A percentile compares a stretch with the other conserved stretches of the same genome.
Conservation (phyloP, 495 filamentous ascomycete species). For the Neurospora sp. region DNA sequence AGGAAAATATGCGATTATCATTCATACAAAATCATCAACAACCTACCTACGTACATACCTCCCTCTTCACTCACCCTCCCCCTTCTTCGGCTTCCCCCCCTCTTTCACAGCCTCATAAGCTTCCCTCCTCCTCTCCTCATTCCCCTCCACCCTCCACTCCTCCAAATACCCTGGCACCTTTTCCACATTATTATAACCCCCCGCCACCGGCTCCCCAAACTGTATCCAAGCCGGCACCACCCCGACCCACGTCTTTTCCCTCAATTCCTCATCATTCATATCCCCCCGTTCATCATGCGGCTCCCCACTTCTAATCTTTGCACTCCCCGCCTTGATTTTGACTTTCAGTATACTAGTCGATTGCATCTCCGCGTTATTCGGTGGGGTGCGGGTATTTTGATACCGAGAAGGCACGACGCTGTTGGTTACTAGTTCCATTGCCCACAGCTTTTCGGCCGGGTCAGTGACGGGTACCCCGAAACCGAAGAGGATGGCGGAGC, state of each 20-base stretch:
- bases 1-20: background rate
- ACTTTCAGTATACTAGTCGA: slow-evolving; percentile 69
- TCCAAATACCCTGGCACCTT: slow-evolving; percentile 54
- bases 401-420: slow-evolving; percentile 60
- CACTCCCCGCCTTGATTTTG: slow-evolving; percentile 58
- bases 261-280: slow-evolving; percentile 48
- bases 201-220: slow-evolving; percentile 59
- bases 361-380: slow-evolving; percentile 64
- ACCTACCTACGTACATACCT: background rate
- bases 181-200: slow-evolving; percentile 48
- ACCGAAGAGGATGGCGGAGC: slow-evolving; percentile 71
- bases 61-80: slow-evolving; percentile 5
- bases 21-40: background rate
- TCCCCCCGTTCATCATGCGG: slow-evolving; percentile 68
- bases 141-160: slow-evolving; percentile 46
- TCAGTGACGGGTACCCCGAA: too few relatives aligned
- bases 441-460: slow-evolving; percentile 79
- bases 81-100: slow-evolving; percentile 16
- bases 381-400: slow-evolving; percentile 59
- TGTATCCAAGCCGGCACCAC: slow-evolving; percentile 66
- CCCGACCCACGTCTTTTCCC: slow-evolving; percentile 62
- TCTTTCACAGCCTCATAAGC: slow-evolving; percentile 36
- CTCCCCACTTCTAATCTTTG: slow-evolving; percentile 62
- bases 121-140: slow-evolving; percentile 39
- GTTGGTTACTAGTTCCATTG: slow-evolving; percentile 76